Evolutionary conservation across 495 filamentous ascomycete genomes (phyloP).

Genomic region (Penicillium diatomitis): DNA sequence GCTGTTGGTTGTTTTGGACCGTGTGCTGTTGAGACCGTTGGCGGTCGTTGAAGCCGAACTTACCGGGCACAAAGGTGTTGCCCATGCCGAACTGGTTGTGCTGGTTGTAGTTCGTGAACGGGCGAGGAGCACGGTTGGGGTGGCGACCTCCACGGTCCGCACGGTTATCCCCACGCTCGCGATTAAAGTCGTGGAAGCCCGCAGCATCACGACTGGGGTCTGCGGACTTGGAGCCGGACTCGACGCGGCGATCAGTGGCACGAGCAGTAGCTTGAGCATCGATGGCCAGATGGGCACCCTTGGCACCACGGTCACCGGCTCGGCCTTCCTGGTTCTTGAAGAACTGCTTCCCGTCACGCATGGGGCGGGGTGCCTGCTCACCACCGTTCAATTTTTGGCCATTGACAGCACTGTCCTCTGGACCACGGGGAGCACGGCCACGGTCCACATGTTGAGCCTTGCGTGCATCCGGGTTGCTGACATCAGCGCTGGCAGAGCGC

Average conservation of each 20-base stretch:
- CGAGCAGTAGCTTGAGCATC: slow-evolving; percentile 28
- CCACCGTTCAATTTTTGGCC: slow-evolving; percentile 20
- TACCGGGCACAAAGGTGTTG: slow-evolving; percentile 34
- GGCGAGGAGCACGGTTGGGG: slow-evolving; percentile 45
- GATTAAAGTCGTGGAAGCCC: slow-evolving; percentile 30
- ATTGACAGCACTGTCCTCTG: slow-evolving; percentile 20
- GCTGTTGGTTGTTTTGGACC: slow-evolving; percentile 26
- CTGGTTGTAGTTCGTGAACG: slow-evolving; percentile 31
- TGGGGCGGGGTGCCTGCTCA: slow-evolving; percentile 23
- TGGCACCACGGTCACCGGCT: slow-evolving; percentile 19
- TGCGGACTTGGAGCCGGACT: slow-evolving; percentile 31
- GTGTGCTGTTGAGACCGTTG: slow-evolving; percentile 28
- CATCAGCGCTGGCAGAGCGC: slow-evolving; percentile 32
- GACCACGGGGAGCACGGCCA: slow-evolving; percentile 23
- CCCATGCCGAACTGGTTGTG: slow-evolving; percentile 39
- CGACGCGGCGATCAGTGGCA: slow-evolving; percentile 27
- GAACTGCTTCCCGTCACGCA: slow-evolving; percentile 28
- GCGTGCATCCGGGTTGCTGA: slow-evolving; percentile 22
- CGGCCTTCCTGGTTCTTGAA: slow-evolving; percentile 27
- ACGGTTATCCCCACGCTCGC: slow-evolving; percentile 38
- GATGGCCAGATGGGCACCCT: slow-evolving; percentile 23
- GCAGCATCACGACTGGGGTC: slow-evolving; percentile 26
- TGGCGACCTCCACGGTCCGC: slow-evolving; percentile 40
- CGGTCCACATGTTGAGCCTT: slow-evolving; percentile 28
- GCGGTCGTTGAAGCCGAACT: slow-evolving; percentile 33